Percentiles rank a stretch among this genome's conserved stretches.
Conservation (phyloP, 306 rosid species). For the Hylodesmum podocarpum region DNA sequence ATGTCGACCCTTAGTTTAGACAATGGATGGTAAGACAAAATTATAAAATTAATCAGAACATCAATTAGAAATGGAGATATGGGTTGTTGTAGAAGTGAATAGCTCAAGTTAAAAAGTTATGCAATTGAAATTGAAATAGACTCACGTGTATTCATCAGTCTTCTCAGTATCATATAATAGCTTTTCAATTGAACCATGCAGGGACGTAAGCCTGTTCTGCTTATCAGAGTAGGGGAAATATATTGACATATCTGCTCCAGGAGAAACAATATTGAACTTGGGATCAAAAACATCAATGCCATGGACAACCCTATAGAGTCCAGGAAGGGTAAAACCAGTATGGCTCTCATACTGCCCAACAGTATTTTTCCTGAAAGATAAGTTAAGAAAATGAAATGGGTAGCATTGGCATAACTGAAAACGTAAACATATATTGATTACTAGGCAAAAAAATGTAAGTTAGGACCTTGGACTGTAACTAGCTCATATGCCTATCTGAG, state of each 20-base stretch:
- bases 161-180: conserved; percentile 64
- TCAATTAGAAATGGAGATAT: not conserved
- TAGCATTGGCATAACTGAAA: not conserved
- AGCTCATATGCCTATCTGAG: not conserved
- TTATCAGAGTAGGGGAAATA: conserved; percentile 85
- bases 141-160: conserved; percentile 77
- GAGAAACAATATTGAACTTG: conserved; percentile 96
- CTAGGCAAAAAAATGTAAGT: not conserved
- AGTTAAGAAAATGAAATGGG: conserved; percentile 11
- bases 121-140: conserved; percentile 18
- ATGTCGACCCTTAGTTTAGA: not conserved
- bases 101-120: not conserved
- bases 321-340: conserved; percentile 84
- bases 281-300: conserved; percentile 98
- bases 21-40: conserved; percentile 6
- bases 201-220: conserved; percentile 72
- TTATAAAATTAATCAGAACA: conserved; percentile 3
- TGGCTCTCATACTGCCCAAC: conserved; percentile 98
- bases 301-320: conserved; percentile 88
- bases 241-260: conserved; percentile 89
- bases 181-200: conserved; percentile 76
- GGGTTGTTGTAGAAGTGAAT: not conserved
- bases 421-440: not conserved
- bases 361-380: conserved; percentile 73
- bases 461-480: not conserved